Evolutionary conservation across 306 rosid genomes (phyloP).

Genomic region (Arachis stenosperma): DNA sequence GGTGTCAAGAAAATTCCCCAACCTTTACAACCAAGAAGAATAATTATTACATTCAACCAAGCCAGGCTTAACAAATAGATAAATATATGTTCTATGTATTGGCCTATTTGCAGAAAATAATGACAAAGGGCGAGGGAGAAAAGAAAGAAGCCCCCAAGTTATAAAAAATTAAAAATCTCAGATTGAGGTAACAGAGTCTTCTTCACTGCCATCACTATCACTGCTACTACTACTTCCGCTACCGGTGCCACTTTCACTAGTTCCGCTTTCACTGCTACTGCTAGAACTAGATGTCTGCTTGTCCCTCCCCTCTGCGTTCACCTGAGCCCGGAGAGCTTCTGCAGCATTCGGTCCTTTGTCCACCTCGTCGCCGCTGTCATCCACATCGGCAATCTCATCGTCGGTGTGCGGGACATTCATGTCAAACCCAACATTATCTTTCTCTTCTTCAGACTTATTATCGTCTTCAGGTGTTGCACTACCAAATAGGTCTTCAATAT

Average conservation of each 20-base stretch:
- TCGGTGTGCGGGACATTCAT: slow-evolving; percentile 61
- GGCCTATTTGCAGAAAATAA: slow-evolving; percentile 19
- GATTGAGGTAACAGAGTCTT: slow-evolving; percentile 78
- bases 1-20: slow-evolving; percentile 21
- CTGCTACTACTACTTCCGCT: slow-evolving; percentile 71
- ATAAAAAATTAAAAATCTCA: slow-evolving; percentile 47
- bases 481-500: slow-evolving; percentile 74
- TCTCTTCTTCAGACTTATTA: slow-evolving; percentile 52
- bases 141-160: slow-evolving; percentile 13
- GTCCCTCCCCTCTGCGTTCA: slow-evolving; percentile 70
- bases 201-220: slow-evolving; percentile 82
- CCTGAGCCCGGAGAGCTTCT: slow-evolving; percentile 80
- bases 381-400: slow-evolving; percentile 89
- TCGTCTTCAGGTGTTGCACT: slow-evolving; percentile 63
- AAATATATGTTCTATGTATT: slow-evolving; percentile 16
- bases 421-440: slow-evolving; percentile 66
- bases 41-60: slow-evolving; percentile 31
- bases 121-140: neutral
- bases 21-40: slow-evolving; percentile 26
- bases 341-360: slow-evolving; percentile 90
- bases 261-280: slow-evolving; percentile 77
- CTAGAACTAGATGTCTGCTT: slow-evolving; percentile 72
- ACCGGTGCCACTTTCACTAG: slow-evolving; percentile 58
- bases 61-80: slow-evolving; percentile 22
- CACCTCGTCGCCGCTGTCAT: slow-evolving; percentile 84